Evolutionary conservation across 805 yeast species (phyloP).

Genomic region (Saccharomycopsis olivae): DNA sequence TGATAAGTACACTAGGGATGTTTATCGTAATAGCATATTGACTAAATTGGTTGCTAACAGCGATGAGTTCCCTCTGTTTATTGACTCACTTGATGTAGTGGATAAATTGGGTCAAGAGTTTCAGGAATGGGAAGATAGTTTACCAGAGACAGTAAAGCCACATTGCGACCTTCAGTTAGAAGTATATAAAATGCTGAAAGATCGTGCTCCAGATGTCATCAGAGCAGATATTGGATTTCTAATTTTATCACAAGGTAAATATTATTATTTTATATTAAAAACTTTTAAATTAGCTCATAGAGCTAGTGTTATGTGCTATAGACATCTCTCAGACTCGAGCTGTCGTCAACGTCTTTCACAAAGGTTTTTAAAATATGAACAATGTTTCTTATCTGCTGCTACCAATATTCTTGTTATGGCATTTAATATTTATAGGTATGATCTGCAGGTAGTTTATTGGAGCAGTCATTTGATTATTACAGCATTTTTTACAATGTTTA

Average conservation of each 20-base stretch:
- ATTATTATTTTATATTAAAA: constrained; percentile 6
- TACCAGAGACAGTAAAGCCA: constrained; percentile 15
- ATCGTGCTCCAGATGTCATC: background rate
- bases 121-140: constrained; percentile 7
- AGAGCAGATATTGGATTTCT: constrained; percentile 1
- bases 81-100: constrained; percentile 6
- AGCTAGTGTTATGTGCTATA: too few relatives aligned
- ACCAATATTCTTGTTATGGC: constrained; percentile 1
- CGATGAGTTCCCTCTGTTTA: constrained; percentile 4
- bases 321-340: too few relatives aligned
- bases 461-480: constrained; percentile 3
- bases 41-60: background rate
- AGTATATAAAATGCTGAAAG: background rate
- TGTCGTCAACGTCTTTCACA: background rate
- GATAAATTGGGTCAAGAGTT: constrained; percentile 8
- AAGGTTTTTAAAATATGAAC: too few relatives aligned
- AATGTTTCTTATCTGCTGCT: constrained; percentile 3
- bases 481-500: constrained; percentile 12
- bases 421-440: background rate
- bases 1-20: background rate
- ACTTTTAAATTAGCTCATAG: constrained; percentile 7
- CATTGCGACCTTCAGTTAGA: background rate
- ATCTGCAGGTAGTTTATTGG: constrained; percentile 5
- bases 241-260: constrained; percentile 3
- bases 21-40: constrained; percentile 2